A percentile compares a stretch with the other conserved stretches of the same genome.
Evolutionary conservation across 768 basidiomycete genomes (phyloP).

Genomic region (Termitomyces sp.): DNA sequence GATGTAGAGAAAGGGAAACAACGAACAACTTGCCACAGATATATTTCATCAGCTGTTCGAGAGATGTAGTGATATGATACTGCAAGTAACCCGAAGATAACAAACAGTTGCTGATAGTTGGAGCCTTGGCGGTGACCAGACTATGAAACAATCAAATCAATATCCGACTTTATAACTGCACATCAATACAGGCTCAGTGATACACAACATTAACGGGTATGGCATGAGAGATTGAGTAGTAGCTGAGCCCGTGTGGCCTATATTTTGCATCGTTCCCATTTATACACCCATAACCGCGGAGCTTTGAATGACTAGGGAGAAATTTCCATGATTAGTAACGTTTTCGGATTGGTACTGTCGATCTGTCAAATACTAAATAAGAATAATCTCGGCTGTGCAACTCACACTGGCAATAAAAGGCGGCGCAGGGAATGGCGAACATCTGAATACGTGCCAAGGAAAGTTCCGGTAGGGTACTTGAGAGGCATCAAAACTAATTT

Average conservation of each 20-base stretch:
- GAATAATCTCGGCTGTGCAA: neutral
- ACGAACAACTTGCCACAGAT: conserved; percentile 1
- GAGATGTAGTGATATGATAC: conserved; percentile 4
- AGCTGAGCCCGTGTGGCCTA: neutral
- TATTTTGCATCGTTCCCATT: neutral
- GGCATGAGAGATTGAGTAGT: neutral
- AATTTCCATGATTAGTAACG: neutral
- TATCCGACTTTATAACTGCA: neutral
- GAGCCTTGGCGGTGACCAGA: conserved; percentile 7
- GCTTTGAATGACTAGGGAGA: neutral
- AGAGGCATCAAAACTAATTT: neutral
- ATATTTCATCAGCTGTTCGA: neutral
- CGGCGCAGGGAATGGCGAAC: neutral
- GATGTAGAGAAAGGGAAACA: conserved; percentile 2
- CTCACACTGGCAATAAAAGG: neutral
- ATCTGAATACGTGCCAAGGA: neutral
- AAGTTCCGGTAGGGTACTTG: neutral
- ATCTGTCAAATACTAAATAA: conserved; percentile 11
- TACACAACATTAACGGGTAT: neutral
- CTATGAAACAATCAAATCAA: neutral
- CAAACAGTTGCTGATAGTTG: neutral
- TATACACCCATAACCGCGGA: neutral
- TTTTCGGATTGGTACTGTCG: neutral
- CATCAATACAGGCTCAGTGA: neutral
- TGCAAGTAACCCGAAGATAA: neutral